phyloP scores from a whole-genome alignment of 768 basidiomycete genomes.

The Coprinellus aureogranulatus region DNA sequence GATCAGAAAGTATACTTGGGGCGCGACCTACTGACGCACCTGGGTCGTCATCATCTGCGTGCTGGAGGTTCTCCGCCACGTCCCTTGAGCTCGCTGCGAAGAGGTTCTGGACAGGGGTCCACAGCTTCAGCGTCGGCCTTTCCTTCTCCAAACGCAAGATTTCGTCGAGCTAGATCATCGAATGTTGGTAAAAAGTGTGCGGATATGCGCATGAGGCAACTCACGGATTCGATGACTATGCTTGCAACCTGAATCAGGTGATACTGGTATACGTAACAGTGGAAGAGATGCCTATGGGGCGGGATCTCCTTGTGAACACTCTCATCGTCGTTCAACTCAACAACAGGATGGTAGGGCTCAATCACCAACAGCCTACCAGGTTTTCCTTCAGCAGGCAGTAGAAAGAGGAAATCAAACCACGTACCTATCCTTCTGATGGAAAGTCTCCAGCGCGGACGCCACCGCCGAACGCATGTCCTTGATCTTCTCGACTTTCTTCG shows the following conservation, averaged over 20 bases:
- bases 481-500: constrained; percentile 32
- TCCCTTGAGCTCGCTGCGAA: constrained; percentile 47
- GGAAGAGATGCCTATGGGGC: constrained; percentile 68
- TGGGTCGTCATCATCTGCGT: constrained; percentile 71
- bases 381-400: background rate
- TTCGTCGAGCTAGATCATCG: constrained; percentile 50
- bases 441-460: constrained; percentile 37
- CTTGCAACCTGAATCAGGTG: constrained; percentile 41
- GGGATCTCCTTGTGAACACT: constrained; percentile 34
- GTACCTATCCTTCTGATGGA: constrained; percentile 52
- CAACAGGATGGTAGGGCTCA: constrained; percentile 57
- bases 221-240: constrained; percentile 42
- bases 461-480: constrained; percentile 37
- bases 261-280: constrained; percentile 73
- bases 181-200: background rate
- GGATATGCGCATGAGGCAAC: constrained; percentile 8
- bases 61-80: constrained; percentile 39
- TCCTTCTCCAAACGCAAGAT: constrained; percentile 55
- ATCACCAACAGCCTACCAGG: constrained; percentile 44
- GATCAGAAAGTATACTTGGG: too few relatives aligned
- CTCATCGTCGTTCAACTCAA: constrained; percentile 31
- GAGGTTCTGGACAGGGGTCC: constrained; percentile 53
- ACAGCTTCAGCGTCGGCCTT: constrained; percentile 41
- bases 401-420: constrained; percentile 2
- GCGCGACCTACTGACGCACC: too few relatives aligned